Percentiles rank a stretch among this genome's conserved stretches.
These are phyloP conservation scores for Pichia norvegensis DNA, from an alignment of 1,139 yeast genomes.

Conservation along the genomic window DNA sequence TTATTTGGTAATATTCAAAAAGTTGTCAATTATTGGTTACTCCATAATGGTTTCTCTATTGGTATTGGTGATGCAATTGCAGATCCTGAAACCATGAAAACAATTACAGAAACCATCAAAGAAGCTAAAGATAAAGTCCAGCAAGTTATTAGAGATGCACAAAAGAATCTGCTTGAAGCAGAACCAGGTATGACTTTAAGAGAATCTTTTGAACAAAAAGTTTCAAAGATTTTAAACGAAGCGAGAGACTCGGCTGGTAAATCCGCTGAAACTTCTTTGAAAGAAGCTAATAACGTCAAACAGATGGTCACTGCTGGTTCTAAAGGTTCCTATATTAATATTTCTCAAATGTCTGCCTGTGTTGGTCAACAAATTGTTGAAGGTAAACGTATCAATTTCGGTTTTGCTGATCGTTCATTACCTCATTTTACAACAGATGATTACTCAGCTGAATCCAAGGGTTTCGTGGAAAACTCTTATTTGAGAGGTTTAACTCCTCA, in stretches of 20 bases:
- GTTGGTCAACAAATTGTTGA: constrained; percentile 99
- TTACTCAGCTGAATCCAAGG: constrained; percentile 95
- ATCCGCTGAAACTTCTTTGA: constrained; percentile 93
- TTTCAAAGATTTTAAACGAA: constrained; percentile 88
- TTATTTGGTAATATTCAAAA: constrained; percentile 90
- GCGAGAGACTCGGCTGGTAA: constrained; percentile 99
- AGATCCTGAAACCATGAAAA: constrained; percentile 91
- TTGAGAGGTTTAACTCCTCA: constrained; percentile 97
- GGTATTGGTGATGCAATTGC: constrained; percentile 99
- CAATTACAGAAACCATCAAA: constrained; percentile 84
- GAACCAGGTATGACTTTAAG: constrained; percentile 99
- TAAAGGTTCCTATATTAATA: constrained; percentile 96
- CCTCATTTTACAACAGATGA: constrained; percentile 99
- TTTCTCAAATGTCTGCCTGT: constrained; percentile 99
- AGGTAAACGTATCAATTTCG: constrained; percentile 98
- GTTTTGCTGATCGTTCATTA: constrained; percentile 89
- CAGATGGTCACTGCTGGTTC: constrained; percentile 99
- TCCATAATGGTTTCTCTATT: constrained; percentile 94
- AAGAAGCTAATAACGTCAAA: constrained; percentile 89
- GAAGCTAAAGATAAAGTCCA: constrained; percentile 91
- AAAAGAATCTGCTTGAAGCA: constrained; percentile 76
- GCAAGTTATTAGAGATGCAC: constrained; percentile 87
- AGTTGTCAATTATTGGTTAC: constrained; percentile 91
- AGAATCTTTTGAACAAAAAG: constrained; percentile 97
- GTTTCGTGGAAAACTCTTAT: constrained; percentile 95